phyloP scores from a whole-genome alignment of 768 basidiomycete genomes.

The Leccinellum albellum region DNA sequence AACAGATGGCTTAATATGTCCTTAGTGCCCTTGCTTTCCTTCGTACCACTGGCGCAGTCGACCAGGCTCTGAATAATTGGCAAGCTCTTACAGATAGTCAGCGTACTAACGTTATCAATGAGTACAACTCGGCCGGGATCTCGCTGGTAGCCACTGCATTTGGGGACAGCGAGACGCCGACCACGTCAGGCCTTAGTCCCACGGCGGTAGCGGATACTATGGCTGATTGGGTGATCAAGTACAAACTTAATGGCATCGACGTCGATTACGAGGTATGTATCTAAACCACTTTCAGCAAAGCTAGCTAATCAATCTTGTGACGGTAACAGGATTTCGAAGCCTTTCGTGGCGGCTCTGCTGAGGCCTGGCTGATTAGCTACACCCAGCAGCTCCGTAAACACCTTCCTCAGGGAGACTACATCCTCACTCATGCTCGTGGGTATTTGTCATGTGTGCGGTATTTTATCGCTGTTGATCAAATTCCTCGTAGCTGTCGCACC shows the following conservation, averaged over 20 bases:
- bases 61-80: slow-evolving; percentile 49
- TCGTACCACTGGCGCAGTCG: slow-evolving; percentile 38
- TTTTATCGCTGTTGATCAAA: neutral
- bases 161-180: slow-evolving; percentile 42
- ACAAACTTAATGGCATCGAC: slow-evolving; percentile 47
- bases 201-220: slow-evolving; percentile 37
- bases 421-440: slow-evolving; percentile 33
- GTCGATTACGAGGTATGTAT: slow-evolving; percentile 48
- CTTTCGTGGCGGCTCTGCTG: slow-evolving; percentile 36
- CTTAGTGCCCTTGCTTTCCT: slow-evolving; percentile 41
- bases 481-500: slow-evolving; percentile 15
- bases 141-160: slow-evolving; percentile 56
- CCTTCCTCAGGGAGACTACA: slow-evolving; percentile 21
- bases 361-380: slow-evolving; percentile 33
- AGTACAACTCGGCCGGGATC: slow-evolving; percentile 55
- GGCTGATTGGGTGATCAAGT: slow-evolving; percentile 45
- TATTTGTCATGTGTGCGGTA: neutral
- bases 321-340: slow-evolving; percentile 31
- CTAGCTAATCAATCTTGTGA: neutral
- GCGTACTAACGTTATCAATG: slow-evolving; percentile 40
- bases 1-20: neutral
- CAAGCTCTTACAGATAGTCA: slow-evolving; percentile 34
- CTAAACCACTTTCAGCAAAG: too few species aligned
- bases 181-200: slow-evolving; percentile 38
- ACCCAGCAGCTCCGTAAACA: slow-evolving; percentile 31